Percentiles rank a stretch among this genome's conserved stretches.
Evolutionary conservation across 345 rosid species (phyloP).

Genomic region (Kernera saxatilis): DNA sequence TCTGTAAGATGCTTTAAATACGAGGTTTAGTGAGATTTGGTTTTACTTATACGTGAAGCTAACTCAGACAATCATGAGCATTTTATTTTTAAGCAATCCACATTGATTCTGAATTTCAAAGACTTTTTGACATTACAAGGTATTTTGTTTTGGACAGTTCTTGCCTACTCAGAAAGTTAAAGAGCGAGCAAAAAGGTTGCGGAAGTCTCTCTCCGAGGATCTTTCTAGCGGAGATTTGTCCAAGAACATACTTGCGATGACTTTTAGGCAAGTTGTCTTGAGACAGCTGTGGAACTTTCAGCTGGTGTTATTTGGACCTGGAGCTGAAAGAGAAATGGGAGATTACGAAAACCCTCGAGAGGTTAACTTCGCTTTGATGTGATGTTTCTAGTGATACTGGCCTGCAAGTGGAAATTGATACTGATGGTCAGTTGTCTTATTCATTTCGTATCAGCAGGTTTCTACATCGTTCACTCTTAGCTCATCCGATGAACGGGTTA

Average conservation of each 20-base stretch:
- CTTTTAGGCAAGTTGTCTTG: constrained; percentile 80
- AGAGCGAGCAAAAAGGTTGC: constrained; percentile 59
- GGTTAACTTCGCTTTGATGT: constrained; percentile 44
- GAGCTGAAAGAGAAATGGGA: constrained; percentile 62
- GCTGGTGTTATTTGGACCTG: constrained; percentile 61
- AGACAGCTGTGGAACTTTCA: constrained; percentile 75
- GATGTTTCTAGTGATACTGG: constrained; percentile 36
- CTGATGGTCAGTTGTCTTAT: constrained; percentile 61
- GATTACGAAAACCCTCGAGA: constrained; percentile 65
- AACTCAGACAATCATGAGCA: not conserved
- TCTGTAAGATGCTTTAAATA: not conserved
- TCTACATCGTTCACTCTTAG: constrained; percentile 50
- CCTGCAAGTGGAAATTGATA: constrained; percentile 41
- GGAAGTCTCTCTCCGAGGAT: constrained; percentile 41
- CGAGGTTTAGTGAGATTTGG: not conserved
- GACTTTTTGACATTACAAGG: not conserved
- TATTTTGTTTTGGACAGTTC: constrained; percentile 42
- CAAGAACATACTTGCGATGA: constrained; percentile 74
- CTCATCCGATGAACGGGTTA: constrained; percentile 54
- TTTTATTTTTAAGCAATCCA: not conserved
- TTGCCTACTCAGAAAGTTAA: constrained; percentile 73
- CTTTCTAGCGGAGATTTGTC: constrained; percentile 39
- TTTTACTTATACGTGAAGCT: not conserved
- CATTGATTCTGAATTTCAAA: not conserved
- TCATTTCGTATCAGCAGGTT: constrained; percentile 68